Percentiles rank a stretch among this genome's conserved stretches.
phyloP scores from a whole-genome alignment of 108 stramenopile species.

The Tribonema minus region DNA sequence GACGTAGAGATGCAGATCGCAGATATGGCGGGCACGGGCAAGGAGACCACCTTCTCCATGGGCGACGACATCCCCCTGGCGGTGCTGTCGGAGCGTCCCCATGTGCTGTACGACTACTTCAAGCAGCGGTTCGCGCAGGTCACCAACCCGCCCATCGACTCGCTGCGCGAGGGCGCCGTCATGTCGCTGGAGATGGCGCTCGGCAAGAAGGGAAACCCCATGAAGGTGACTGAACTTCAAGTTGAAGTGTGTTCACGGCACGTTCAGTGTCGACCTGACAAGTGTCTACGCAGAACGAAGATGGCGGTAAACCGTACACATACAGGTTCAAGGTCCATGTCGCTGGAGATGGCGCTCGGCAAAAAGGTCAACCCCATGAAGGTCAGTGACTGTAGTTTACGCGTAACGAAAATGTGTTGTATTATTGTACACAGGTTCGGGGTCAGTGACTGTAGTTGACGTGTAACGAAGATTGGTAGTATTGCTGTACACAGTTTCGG shows the following conservation, averaged over 20 bases:
- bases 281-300: too few relatives aligned
- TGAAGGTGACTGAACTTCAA: too few relatives aligned
- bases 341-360: constrained; percentile 89
- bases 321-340: too few relatives aligned
- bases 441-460: too few relatives aligned
- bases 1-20: constrained; percentile 51
- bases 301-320: too few relatives aligned
- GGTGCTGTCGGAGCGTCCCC: constrained; percentile 83
- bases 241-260: too few relatives aligned
- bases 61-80: constrained; percentile 96
- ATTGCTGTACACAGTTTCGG: too few relatives aligned
- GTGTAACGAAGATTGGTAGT: too few relatives aligned
- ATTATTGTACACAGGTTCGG: too few relatives aligned
- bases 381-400: too few relatives aligned
- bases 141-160: constrained; percentile 97
- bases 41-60: constrained; percentile 94
- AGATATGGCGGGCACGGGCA: constrained; percentile 43
- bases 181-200: constrained; percentile 95
- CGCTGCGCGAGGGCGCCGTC: constrained; percentile 93
- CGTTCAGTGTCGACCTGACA: too few relatives aligned
- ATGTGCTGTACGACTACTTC: constrained; percentile 89
- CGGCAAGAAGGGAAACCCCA: constrained; percentile 83
- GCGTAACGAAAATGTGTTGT: too few relatives aligned
- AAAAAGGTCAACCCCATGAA: constrained; percentile 83
- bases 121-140: constrained; percentile 98